Conservation (phyloP, 2,329 filamentous ascomycete species). For the Coniochaeta sp. region DNA sequence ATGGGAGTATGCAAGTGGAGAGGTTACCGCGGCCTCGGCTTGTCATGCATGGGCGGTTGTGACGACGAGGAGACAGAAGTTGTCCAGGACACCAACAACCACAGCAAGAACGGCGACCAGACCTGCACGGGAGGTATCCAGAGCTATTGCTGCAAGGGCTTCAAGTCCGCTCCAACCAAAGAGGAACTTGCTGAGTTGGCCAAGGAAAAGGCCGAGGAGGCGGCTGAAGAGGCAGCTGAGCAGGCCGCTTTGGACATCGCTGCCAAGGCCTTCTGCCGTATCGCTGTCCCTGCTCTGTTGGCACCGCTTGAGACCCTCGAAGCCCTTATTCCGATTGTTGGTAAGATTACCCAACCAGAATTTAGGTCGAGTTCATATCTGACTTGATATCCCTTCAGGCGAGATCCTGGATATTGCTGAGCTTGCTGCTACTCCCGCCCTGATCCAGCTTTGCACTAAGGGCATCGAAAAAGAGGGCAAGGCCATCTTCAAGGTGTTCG, state of each 20-base stretch:
- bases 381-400: background rate
- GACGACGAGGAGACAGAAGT: constrained; percentile 20
- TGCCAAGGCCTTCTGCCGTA: constrained; percentile 24
- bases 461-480: constrained; percentile 1
- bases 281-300: constrained; percentile 20
- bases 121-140: constrained; percentile 21
- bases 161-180: constrained; percentile 15
- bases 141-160: constrained; percentile 21
- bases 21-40: constrained; percentile 17
- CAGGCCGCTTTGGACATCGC: constrained; percentile 22
- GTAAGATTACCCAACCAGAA: background rate
- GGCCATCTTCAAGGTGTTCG: constrained; percentile 1
- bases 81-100: constrained; percentile 18
- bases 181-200: constrained; percentile 12
- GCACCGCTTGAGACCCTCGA: background rate
- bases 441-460: background rate
- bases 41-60: constrained; percentile 20
- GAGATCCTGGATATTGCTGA: constrained; percentile 2
- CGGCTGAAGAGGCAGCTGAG: constrained; percentile 18
- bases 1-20: constrained; percentile 20
- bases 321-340: background rate
- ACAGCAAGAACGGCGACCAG: constrained; percentile 18
- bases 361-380: background rate
- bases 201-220: constrained; percentile 16
- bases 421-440: constrained; percentile 1